Evolutionary conservation across 352 stramenopile genomes (phyloP), one percentile per base, ranked within the genome.

Genomic region (Pythium sukuiense): DNA sequence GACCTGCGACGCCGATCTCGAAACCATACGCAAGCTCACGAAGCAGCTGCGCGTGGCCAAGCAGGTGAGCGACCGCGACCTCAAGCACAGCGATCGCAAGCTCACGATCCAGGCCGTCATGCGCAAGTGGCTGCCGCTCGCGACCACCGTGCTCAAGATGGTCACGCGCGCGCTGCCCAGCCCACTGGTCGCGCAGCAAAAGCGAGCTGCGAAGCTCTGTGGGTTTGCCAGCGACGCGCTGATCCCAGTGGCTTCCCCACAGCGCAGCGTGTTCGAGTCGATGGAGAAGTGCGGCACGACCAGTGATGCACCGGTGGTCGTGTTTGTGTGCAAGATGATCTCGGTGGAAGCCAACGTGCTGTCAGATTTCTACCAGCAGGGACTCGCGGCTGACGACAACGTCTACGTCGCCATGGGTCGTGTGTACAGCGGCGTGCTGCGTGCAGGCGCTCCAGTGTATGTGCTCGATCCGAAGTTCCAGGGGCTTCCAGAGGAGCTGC

Each of bases 301-400:
- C 1, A 72, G 77, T 9, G 74, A 90, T 2, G 85, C 84, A 4
- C 92, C 91, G 0, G 71, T 95, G 7, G 77, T 98, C 14, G 80
- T 97, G 29, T 97, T 93, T 64, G 90, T 98, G 55, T 97, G 90
- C 71, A 98, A 98, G 77, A 94, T 98, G 72, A 80, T 98, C 50
- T 95, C 90, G 0, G 88, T 97, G 2, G 84, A 95, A 55, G 81
- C 80, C 1, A 88, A 81, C 59, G 85, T 97, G n/a, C 65, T 98
- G 14, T 92, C 88, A 2, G 78, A 95, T 61, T 92, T 82, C 39
- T 66, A 82, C 32, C 69, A 83, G 48, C 67, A 70, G 0, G 80
- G 80, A n/a, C 59, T 83, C 54, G 59, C 63, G 55, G 41, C 71
- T 2, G 85, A 68, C 39, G 83, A 93, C 6, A 81, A 89, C 52